A percentile compares a stretch with the other conserved stretches of the same genome.
Evolutionary conservation across 2,329 filamentous ascomycete genomes (phyloP).

Genomic region (Fonsecaea nubica): DNA sequence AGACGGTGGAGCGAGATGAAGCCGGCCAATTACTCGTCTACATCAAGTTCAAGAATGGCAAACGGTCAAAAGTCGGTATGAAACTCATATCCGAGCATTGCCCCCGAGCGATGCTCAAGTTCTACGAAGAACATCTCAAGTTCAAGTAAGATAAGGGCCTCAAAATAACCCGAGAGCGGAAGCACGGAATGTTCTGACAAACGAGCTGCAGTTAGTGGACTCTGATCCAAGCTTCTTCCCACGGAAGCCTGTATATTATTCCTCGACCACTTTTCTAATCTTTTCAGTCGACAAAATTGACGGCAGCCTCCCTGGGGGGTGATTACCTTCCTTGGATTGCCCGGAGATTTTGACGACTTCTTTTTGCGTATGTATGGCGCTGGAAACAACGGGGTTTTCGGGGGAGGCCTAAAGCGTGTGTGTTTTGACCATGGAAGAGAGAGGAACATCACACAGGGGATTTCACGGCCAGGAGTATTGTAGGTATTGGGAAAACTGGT

Average conservation of each 20-base stretch:
- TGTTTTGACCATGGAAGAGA: no score
- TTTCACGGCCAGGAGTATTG: no score
- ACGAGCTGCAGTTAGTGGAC: not conserved
- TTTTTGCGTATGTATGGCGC: not conserved
- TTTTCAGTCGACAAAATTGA: no score
- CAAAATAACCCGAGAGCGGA: not conserved
- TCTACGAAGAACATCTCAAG: conserved; percentile 56
- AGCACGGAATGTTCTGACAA: not conserved
- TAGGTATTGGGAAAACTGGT: no score
- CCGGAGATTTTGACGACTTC: no score
- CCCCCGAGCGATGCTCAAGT: conserved; percentile 56
- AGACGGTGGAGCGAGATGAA: conserved; percentile 51
- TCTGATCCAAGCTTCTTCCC: not conserved
- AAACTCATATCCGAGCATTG: conserved; percentile 52
- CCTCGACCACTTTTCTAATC: not conserved
- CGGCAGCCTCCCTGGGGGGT: no score
- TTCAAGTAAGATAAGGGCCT: conserved; percentile 42
- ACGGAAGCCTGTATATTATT: not conserved
- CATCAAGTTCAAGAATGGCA: conserved; percentile 54
- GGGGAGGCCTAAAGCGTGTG: no score
- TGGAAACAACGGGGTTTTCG: not conserved
- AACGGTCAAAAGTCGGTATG: conserved; percentile 51
- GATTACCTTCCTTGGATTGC: no score
- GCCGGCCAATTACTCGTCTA: conserved; percentile 47
- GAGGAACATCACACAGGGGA: no score